These are phyloP conservation scores for Lactifluus volemus DNA, from an alignment of 768 basidiomycete species.

Conservation along the genomic window DNA sequence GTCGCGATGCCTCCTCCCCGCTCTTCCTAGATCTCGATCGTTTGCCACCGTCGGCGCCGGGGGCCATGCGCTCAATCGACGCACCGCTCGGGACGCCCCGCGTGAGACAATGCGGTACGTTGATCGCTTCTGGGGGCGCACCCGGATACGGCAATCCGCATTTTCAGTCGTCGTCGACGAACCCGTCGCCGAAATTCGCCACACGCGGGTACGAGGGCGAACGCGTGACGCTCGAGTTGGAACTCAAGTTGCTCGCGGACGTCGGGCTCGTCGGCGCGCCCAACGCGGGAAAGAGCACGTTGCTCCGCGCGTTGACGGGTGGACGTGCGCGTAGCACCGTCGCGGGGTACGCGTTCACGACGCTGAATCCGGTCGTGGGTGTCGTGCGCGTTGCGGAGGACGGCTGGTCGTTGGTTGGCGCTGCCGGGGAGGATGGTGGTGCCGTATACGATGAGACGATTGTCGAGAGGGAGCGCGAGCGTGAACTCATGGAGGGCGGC, in stretches of 20 bases:
- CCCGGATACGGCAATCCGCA: slow-evolving; percentile 89
- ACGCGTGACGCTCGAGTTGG: slow-evolving; percentile 72
- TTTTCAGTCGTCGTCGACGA: slow-evolving; percentile 55
- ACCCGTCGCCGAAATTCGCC: slow-evolving; percentile 81
- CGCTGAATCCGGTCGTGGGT: slow-evolving; percentile 88
- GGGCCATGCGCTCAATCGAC: slow-evolving; percentile 34
- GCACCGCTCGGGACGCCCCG: slow-evolving; percentile 57
- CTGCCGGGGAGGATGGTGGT: slow-evolving; percentile 44
- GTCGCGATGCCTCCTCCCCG: slow-evolving; percentile 31
- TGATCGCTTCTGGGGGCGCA: slow-evolving; percentile 66
- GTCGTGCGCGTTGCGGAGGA: slow-evolving; percentile 80
- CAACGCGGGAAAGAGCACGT: slow-evolving; percentile 89
- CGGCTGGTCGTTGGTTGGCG: slow-evolving; percentile 59
- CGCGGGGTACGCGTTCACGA: slow-evolving; percentile 82
- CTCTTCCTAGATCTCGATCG: slow-evolving; percentile 52
- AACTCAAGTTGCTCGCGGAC: slow-evolving; percentile 90
- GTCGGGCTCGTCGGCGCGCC: slow-evolving; percentile 96
- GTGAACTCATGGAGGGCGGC: slow-evolving; percentile 40
- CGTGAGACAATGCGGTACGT: slow-evolving; percentile 45
- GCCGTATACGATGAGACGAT: slow-evolving; percentile 59
- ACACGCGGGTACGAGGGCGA: slow-evolving; percentile 72
- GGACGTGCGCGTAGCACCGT: slow-evolving; percentile 67
- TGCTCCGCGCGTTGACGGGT: slow-evolving; percentile 83
- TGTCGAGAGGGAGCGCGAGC: slow-evolving; percentile 41
- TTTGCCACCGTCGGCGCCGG: slow-evolving; percentile 29